Evolutionary conservation across 1,284 basidiomycete genomes (phyloP).

Genomic region (Ganoderma sinense): DNA sequence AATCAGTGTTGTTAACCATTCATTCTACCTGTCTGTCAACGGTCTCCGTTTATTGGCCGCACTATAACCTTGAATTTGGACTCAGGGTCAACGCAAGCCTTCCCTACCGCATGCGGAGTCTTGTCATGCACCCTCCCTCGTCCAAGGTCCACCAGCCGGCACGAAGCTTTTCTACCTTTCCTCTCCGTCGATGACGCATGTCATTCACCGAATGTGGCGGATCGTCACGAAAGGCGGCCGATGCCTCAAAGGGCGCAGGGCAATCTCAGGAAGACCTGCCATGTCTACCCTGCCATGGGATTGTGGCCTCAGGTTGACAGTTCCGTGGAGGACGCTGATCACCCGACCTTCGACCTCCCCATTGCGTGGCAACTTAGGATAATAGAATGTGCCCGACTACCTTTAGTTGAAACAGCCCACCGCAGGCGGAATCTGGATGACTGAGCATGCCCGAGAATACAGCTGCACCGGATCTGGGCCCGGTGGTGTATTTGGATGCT

Average conservation of each 20-base stretch:
- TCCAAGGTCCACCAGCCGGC: conserved; percentile 16
- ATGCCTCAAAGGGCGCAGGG: conserved; percentile 12
- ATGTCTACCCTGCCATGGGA: conserved; percentile 16
- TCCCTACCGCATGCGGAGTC: not conserved
- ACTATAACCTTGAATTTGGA: not conserved
- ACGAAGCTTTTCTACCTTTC: conserved; percentile 7
- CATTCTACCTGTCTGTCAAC: not conserved
- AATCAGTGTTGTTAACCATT: conserved; percentile 1
- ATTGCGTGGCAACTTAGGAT: conserved; percentile 26
- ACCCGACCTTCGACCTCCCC: conserved; percentile 22
- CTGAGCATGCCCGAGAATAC: conserved; percentile 30
- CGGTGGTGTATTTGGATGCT: not conserved
- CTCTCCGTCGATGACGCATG: conserved; percentile 11
- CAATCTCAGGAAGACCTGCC: conserved; percentile 2
- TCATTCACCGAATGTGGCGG: conserved; percentile 16
- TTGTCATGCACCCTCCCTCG: conserved; percentile 10
- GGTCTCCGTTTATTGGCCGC: not conserved
- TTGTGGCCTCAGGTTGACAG: conserved; percentile 1
- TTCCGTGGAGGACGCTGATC: conserved; percentile 18
- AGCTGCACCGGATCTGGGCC: conserved; percentile 9
- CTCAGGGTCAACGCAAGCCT: not conserved
- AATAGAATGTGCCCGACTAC: conserved; percentile 13
- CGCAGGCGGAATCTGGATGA: conserved; percentile 19
- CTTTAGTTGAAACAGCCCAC: conserved; percentile 11
- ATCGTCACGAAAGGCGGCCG: conserved; percentile 23